Conservation (phyloP, 2,329 filamentous ascomycete genomes). For the Fusarium oxysporum region DNA sequence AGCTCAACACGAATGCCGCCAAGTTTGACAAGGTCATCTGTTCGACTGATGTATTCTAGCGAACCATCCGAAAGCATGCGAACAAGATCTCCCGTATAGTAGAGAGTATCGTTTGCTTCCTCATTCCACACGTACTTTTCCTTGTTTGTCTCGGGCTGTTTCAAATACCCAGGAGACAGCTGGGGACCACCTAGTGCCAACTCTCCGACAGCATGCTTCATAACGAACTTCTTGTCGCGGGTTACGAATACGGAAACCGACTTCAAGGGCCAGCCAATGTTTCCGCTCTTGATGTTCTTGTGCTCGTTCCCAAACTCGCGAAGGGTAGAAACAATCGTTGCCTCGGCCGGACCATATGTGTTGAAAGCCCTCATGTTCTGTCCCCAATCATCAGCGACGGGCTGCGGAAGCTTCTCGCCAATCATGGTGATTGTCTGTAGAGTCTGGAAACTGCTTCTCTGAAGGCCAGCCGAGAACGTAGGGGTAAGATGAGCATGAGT, state of each 20-base stretch:
- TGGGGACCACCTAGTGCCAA: slow-evolving; percentile 72
- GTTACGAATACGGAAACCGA: slow-evolving; percentile 8
- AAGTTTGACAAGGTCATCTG: slow-evolving; percentile 43
- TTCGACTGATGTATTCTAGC: slow-evolving; percentile 39
- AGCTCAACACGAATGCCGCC: slow-evolving; percentile 42
- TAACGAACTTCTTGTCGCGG: slow-evolving; percentile 53
- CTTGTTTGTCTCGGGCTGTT: slow-evolving; percentile 35
- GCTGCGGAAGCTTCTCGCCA: slow-evolving; percentile 69
- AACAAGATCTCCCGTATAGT: slow-evolving; percentile 52
- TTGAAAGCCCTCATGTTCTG: slow-evolving; percentile 41
- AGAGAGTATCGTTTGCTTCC: slow-evolving; percentile 39
- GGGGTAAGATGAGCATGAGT: slow-evolving; percentile 73
- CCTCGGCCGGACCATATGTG: slow-evolving; percentile 46
- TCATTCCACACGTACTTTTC: slow-evolving; percentile 29
- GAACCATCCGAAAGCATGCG: slow-evolving; percentile 37
- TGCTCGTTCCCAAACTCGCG: slow-evolving; percentile 40
- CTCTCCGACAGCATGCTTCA: slow-evolving; percentile 68
- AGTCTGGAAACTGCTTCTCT: slow-evolving; percentile 55
- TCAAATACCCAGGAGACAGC: slow-evolving; percentile 29
- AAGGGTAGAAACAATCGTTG: slow-evolving; percentile 45
- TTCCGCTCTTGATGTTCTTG: slow-evolving; percentile 38
- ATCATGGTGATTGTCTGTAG: slow-evolving; percentile 70
- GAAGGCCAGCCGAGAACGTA: slow-evolving; percentile 67
- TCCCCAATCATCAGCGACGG: slow-evolving; percentile 66
- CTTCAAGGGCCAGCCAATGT: slow-evolving; percentile 43